Evolutionary conservation across 495 filamentous ascomycete genomes (phyloP).

Genomic region (Acidiella bohemica): DNA sequence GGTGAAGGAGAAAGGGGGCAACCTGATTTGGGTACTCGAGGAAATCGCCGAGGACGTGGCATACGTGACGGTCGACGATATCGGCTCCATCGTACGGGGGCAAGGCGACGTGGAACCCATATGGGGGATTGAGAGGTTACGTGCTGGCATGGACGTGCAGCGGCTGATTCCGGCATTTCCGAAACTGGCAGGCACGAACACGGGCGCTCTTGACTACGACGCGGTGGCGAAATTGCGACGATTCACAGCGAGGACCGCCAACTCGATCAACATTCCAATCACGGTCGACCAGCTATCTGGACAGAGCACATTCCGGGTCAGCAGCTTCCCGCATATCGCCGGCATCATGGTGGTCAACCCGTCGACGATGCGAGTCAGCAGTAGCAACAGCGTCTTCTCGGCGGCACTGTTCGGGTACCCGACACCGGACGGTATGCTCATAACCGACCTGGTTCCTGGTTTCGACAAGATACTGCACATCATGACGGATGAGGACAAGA

Average conservation of each 20-base stretch:
- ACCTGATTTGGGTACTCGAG: slow-evolving; percentile 93
- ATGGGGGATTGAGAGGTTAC: slow-evolving; percentile 59
- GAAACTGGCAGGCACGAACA: slow-evolving; percentile 45
- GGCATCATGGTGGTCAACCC: slow-evolving; percentile 86
- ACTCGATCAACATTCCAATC: slow-evolving; percentile 63
- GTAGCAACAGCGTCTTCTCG: slow-evolving; percentile 89
- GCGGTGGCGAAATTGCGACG: slow-evolving; percentile 55
- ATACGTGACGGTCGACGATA: slow-evolving; percentile 54
- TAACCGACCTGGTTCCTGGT: slow-evolving; percentile 68
- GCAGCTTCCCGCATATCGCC: slow-evolving; percentile 91
- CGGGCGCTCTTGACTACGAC: slow-evolving; percentile 56
- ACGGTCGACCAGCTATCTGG: slow-evolving; percentile 54
- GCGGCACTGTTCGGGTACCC: slow-evolving; percentile 80
- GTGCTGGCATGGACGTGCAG: slow-evolving; percentile 55
- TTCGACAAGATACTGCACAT: slow-evolving; percentile 73
- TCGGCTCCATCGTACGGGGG: slow-evolving; percentile 52
- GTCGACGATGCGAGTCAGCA: slow-evolving; percentile 61
- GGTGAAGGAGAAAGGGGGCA: slow-evolving; percentile 93
- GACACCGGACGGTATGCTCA: slow-evolving; percentile 62
- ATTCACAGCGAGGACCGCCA: slow-evolving; percentile 65
- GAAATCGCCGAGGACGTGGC: slow-evolving; percentile 94
- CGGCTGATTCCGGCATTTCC: slow-evolving; percentile 70
- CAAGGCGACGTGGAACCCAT: slow-evolving; percentile 60
- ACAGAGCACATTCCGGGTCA: slow-evolving; percentile 58
- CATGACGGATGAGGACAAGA: slow-evolving; percentile 72